Percentiles rank a stretch among this genome's conserved stretches.
phyloP scores from a whole-genome alignment of 1,284 basidiomycete genomes.

The Tilletiopsis washingtonensis region DNA sequence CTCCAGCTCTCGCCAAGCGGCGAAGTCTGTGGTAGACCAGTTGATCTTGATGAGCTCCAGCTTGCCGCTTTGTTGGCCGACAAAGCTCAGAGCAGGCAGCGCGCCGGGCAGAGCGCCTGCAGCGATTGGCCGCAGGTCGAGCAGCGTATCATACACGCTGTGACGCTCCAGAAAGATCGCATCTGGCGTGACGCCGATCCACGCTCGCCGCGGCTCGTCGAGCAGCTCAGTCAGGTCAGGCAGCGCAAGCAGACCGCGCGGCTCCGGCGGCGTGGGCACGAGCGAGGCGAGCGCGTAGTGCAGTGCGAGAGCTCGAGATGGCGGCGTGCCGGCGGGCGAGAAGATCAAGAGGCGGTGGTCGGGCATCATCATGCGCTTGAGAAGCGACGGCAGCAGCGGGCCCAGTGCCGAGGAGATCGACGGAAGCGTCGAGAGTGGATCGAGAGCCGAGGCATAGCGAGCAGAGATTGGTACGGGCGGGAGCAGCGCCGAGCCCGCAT shows the following conservation, averaged over 20 bases:
- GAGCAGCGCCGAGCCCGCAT: too few relatives aligned
- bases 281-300: constrained; percentile 30
- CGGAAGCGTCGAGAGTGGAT: constrained; percentile 30
- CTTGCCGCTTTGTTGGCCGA: neutral
- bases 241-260: neutral
- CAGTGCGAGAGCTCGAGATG: constrained; percentile 17
- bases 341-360: constrained; percentile 29
- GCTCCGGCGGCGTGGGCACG: constrained; percentile 6
- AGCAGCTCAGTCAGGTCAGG: neutral
- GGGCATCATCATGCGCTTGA: constrained; percentile 27
- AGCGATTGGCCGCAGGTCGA: neutral
- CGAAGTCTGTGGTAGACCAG: neutral
- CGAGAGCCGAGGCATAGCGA: too few relatives aligned
- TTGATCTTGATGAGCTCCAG: neutral
- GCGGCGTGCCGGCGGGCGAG: constrained; percentile 16
- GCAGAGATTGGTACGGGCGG: neutral
- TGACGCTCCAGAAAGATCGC: neutral
- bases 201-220: neutral
- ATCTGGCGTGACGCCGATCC: neutral
- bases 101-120: neutral
- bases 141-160: neutral
- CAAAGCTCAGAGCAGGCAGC: too few relatives aligned
- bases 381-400: constrained; percentile 25
- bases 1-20: neutral
- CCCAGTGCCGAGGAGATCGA: constrained; percentile 27